Evolutionary conservation across 108 stramenopile genomes (phyloP).

Genomic region (Parietichytrium sp.): DNA sequence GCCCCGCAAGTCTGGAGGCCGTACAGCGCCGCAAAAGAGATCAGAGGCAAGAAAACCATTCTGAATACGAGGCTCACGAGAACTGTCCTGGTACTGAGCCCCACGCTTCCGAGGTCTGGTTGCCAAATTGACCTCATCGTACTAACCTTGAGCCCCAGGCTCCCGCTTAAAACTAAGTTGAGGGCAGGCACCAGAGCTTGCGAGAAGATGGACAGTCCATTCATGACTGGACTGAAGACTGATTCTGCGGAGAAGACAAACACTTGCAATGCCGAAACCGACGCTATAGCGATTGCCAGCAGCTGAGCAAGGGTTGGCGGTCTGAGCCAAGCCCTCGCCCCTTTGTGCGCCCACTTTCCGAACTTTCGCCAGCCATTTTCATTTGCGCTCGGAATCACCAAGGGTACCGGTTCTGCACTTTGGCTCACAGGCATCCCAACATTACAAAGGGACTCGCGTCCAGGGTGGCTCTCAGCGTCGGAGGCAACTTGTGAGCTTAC

Average conservation of each 20-base stretch:
- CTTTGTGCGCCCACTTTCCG: background rate
- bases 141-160: slow-evolving; percentile 9
- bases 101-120: no score
- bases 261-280: background rate
- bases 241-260: background rate
- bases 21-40: background rate
- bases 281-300: background rate
- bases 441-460: no score
- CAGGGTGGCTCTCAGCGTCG: no score
- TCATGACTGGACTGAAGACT: background rate
- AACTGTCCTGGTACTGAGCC: background rate
- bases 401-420: no score
- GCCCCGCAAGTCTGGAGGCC: background rate
- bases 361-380: no score
- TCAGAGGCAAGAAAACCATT: background rate
- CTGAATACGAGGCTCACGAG: background rate
- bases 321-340: background rate
- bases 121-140: background rate
- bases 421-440: no score
- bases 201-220: background rate
- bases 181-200: background rate
- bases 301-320: slow-evolving; percentile 4
- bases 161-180: background rate
- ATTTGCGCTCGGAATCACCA: no score
- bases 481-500: no score